A percentile compares a stretch with the other conserved stretches of the same genome.
These are phyloP conservation scores for Xylaria intraflava DNA, from an alignment of 495 filamentous ascomycete species.

Conservation along the genomic window DNA sequence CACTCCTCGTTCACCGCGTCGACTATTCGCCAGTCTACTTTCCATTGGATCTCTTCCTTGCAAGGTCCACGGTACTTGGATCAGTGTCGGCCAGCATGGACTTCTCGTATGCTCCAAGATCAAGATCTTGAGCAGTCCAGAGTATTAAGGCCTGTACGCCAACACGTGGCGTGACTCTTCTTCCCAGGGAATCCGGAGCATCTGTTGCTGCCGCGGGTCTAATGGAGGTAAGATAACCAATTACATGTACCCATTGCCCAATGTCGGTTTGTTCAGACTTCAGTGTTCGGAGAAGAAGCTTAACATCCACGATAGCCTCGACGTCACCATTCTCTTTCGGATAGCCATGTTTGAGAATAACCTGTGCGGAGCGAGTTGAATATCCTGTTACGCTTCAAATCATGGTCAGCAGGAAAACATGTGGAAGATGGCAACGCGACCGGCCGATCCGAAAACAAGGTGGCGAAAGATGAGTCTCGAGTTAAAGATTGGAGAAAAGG, in stretches of 20 bases:
- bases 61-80: neutral
- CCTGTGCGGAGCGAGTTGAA: constrained; percentile 46
- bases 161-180: constrained; percentile 19
- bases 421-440: neutral
- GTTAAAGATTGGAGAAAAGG: neutral
- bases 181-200: neutral
- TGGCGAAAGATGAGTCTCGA: neutral
- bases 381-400: constrained; percentile 62
- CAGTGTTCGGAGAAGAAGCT: constrained; percentile 59
- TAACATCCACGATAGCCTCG: constrained; percentile 59
- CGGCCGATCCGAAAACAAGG: constrained; percentile 1
- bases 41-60: neutral
- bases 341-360: constrained; percentile 63
- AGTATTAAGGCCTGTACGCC: constrained; percentile 59
- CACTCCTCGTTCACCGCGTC: neutral
- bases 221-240: constrained; percentile 63
- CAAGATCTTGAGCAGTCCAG: constrained; percentile 58
- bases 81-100: constrained; percentile 16
- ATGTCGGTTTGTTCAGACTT: constrained; percentile 57
- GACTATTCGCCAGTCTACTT: neutral
- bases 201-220: constrained; percentile 10
- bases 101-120: constrained; percentile 57
- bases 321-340: constrained; percentile 35
- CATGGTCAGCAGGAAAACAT: constrained; percentile 16
- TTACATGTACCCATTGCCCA: constrained; percentile 87